These are phyloP conservation scores for Xylaria bambusicola DNA, from an alignment of 495 filamentous ascomycete species.

Conservation along the genomic window DNA sequence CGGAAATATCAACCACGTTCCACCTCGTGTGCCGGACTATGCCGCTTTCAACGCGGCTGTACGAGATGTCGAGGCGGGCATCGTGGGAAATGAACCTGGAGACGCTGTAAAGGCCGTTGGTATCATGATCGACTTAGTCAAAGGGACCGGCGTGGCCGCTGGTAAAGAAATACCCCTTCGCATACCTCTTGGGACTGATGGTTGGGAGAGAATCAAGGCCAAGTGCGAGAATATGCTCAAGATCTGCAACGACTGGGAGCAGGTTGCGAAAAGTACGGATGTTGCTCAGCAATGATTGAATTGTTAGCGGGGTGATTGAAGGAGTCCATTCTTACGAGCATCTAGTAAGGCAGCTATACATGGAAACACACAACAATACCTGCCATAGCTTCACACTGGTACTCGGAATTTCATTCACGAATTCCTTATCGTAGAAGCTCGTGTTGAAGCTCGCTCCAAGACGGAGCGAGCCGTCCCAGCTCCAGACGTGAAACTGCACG, in stretches of 20 bases:
- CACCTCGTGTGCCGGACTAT: conserved; percentile 12
- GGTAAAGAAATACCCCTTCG: conserved; percentile 44
- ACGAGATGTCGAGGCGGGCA: conserved; percentile 1
- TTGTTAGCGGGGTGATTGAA: no score
- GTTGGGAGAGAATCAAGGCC: conserved; percentile 39
- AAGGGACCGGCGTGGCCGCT: conserved; percentile 38
- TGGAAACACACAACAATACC: no score
- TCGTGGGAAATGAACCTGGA: conserved; percentile 40
- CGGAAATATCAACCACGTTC: conserved; percentile 19
- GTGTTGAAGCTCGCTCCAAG: no score
- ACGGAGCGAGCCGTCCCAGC: no score
- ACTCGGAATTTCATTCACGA: no score
- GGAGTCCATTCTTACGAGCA: no score
- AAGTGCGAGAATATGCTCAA: conserved; percentile 31
- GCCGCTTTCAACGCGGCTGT: conserved; percentile 16
- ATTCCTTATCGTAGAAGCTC: no score
- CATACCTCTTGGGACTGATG: conserved; percentile 48
- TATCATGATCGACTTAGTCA: conserved; percentile 43
- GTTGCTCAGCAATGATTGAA: background rate
- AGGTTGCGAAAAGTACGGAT: conserved; percentile 26
- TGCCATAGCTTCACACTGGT: no score
- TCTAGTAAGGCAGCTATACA: no score
- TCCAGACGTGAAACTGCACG: no score
- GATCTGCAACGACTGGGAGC: conserved; percentile 26
- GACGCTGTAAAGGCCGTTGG: conserved; percentile 39